Evolutionary conservation across 2,329 filamentous ascomycete genomes (phyloP).

Genomic region (Venturia effusa): DNA sequence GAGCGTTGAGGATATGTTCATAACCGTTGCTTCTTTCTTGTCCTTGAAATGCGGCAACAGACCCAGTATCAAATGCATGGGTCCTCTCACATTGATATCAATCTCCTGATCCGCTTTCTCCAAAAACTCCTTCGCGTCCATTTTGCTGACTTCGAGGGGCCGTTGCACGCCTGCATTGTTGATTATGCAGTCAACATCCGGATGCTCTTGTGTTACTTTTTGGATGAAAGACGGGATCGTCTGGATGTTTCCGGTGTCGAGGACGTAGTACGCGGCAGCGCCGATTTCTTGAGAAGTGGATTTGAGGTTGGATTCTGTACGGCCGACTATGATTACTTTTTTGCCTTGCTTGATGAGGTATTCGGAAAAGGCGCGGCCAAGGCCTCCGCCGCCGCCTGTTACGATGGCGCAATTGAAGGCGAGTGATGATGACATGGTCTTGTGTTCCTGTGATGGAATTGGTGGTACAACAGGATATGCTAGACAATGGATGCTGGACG

Average conservation of each 20-base stretch:
- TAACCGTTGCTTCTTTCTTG: slow-evolving; percentile 31
- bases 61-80: slow-evolving; percentile 43
- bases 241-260: slow-evolving; percentile 38
- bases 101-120: slow-evolving; percentile 44
- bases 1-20: slow-evolving; percentile 45
- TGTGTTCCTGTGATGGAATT: background rate
- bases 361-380: slow-evolving; percentile 38
- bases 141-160: slow-evolving; percentile 34
- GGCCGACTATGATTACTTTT: slow-evolving; percentile 42
- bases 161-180: slow-evolving; percentile 51
- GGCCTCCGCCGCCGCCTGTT: slow-evolving; percentile 42
- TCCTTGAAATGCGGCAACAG: slow-evolving; percentile 41
- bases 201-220: slow-evolving; percentile 37
- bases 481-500: background rate
- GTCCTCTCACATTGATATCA: slow-evolving; percentile 47
- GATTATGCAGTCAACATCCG: slow-evolving; percentile 46
- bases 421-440: slow-evolving; percentile 2
- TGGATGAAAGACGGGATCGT: slow-evolving; percentile 36
- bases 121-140: slow-evolving; percentile 27
- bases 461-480: background rate
- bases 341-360: slow-evolving; percentile 37
- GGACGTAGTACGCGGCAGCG: slow-evolving; percentile 39
- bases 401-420: slow-evolving; percentile 35
- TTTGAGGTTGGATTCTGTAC: slow-evolving; percentile 44
- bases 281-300: slow-evolving; percentile 33